Evolutionary conservation across 495 filamentous ascomycete genomes (phyloP).

Genomic region (Terfezia claveryi): DNA sequence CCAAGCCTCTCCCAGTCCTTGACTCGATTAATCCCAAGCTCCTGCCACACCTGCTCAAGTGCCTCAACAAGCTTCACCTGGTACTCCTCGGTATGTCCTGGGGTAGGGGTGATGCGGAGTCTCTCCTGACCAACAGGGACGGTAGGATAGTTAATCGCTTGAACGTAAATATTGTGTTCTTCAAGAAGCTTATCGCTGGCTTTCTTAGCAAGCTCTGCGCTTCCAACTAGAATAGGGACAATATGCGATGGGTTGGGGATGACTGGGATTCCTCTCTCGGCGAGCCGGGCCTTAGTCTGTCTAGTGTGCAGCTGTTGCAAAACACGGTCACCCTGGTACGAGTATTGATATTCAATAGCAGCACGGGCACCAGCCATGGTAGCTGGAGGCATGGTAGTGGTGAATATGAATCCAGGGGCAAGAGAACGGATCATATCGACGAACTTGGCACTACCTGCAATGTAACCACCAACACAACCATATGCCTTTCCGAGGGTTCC

Average conservation of each 20-base stretch:
- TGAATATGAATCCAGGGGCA: conserved; percentile 96
- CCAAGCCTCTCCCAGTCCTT: conserved; percentile 78
- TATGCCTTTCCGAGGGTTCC: conserved; percentile 95
- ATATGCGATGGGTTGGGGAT: conserved; percentile 97
- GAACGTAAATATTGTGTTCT: conserved; percentile 83
- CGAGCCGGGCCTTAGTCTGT: conserved; percentile 62
- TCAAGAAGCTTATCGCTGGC: conserved; percentile 76
- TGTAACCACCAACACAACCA: conserved; percentile 93
- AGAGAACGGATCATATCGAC: conserved; percentile 92
- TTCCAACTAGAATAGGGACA: conserved; percentile 78
- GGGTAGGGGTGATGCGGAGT: conserved; percentile 84
- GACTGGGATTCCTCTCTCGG: conserved; percentile 70
- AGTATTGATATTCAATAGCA: conserved; percentile 81
- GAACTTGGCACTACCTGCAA: conserved; percentile 69
- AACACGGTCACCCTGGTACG: conserved; percentile 55
- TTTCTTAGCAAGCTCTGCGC: conserved; percentile 77
- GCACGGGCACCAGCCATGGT: conserved; percentile 87
- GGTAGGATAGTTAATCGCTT: conserved; percentile 97
- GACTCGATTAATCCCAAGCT: conserved; percentile 74
- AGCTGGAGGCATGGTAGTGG: conserved; percentile 81
- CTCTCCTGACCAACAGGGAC: conserved; percentile 92
- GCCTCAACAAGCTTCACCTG: conserved; percentile 70
- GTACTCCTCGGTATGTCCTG: conserved; percentile 63
- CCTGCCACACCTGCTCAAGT: conserved; percentile 64
- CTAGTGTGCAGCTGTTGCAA: conserved; percentile 92